Evolutionary conservation across 1,284 basidiomycete genomes (phyloP).

Genomic region (Cronartium ribicola): DNA sequence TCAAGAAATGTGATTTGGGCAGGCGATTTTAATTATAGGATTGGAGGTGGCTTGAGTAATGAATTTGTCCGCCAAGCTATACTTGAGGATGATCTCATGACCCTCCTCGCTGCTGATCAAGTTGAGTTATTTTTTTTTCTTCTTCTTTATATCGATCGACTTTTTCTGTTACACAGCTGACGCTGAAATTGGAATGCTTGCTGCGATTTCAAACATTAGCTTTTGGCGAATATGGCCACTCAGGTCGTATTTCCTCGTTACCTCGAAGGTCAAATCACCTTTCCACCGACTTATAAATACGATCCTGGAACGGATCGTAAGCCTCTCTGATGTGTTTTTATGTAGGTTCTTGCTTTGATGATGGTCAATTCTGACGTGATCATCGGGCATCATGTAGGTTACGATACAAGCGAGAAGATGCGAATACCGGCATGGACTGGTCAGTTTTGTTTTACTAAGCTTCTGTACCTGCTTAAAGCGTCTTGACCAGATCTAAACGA

Average conservation of each 20-base stretch:
- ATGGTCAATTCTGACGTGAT: slow-evolving; percentile 31
- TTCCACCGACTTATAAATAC: slow-evolving; percentile 84
- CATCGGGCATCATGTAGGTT: slow-evolving; percentile 52
- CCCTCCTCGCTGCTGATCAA: slow-evolving; percentile 77
- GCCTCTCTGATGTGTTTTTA: neutral
- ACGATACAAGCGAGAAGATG: slow-evolving; percentile 94
- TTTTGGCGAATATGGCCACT: slow-evolving; percentile 66
- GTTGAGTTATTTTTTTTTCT: slow-evolving; percentile 53
- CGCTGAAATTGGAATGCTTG: slow-evolving; percentile 37
- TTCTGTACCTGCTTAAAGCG: neutral
- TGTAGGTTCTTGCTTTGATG: neutral
- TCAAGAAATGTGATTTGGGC: slow-evolving; percentile 81
- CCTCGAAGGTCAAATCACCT: slow-evolving; percentile 78
- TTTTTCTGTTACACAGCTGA: slow-evolving; percentile 13
- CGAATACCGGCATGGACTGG: slow-evolving; percentile 97
- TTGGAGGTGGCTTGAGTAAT: slow-evolving; percentile 68
- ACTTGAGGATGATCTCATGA: slow-evolving; percentile 64
- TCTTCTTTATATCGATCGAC: neutral
- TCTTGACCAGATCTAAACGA: slow-evolving; percentile 12
- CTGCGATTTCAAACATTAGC: slow-evolving; percentile 54
- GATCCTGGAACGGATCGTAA: slow-evolving; percentile 55
- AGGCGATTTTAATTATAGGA: slow-evolving; percentile 90
- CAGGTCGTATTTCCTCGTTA: slow-evolving; percentile 75
- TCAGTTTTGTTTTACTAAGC: slow-evolving; percentile 50
- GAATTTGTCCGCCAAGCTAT: slow-evolving; percentile 68